These are phyloP conservation scores for Crithidia brevicula DNA, from an alignment of 208 protist genomes.

Conservation along the genomic window DNA sequence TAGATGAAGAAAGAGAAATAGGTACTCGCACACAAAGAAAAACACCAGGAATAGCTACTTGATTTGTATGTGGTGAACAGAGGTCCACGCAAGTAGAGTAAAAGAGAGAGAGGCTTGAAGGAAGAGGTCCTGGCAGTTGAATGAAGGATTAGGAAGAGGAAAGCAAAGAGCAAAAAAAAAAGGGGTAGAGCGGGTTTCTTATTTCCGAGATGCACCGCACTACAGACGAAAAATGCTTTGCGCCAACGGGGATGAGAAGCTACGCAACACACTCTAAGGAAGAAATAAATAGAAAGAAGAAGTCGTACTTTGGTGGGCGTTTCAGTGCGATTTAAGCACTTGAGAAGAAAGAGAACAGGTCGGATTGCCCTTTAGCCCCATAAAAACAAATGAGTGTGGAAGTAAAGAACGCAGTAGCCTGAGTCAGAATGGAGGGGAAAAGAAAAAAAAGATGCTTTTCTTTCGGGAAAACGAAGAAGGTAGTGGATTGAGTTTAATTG, in stretches of 20 bases:
- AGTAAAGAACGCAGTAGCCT: slow-evolving; percentile 2
- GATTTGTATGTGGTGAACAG: background rate
- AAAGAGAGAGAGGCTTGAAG: background rate
- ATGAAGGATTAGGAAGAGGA: background rate
- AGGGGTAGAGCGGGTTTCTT: no score
- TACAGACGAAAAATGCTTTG: no score
- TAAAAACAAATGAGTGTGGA: background rate
- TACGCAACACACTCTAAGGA: no score
- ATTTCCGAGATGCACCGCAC: no score
- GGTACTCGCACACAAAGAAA: background rate
- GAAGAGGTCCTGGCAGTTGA: background rate
- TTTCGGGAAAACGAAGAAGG: slow-evolving; percentile 27
- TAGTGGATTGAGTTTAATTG: background rate
- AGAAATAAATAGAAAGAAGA: slow-evolving; percentile 7
- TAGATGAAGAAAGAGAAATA: background rate
- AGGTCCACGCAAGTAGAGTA: background rate
- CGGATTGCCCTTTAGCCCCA: background rate
- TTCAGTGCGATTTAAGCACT: no score
- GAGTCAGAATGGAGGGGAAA: background rate
- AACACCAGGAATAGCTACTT: slow-evolving; percentile 2
- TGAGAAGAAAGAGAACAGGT: slow-evolving; percentile 5
- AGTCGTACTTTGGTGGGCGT: no score
- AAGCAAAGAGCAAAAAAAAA: slow-evolving; percentile 10
- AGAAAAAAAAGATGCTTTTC: slow-evolving; percentile 3
- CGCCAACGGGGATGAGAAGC: no score